Evolutionary conservation across 768 basidiomycete species (phyloP).

Genomic region (Xanthoconium stramineum): DNA sequence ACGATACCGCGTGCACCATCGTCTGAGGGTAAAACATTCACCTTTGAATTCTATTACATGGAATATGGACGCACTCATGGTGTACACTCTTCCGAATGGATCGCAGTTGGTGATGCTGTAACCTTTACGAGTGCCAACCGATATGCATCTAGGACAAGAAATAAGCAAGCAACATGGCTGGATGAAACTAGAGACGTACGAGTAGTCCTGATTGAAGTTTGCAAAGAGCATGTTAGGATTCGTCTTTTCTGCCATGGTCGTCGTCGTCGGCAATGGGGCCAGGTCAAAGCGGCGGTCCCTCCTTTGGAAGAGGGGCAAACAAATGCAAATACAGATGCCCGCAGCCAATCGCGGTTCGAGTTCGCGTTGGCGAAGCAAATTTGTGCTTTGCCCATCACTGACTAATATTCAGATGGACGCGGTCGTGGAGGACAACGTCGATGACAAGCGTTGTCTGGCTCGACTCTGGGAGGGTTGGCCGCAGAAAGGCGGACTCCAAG

Average conservation of each 20-base stretch:
- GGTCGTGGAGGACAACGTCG: neutral
- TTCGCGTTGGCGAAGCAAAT: neutral
- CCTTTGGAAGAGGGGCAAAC: constrained; percentile 18
- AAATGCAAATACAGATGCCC: constrained; percentile 8
- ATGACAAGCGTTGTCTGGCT: neutral
- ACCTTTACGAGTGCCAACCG: constrained; percentile 91
- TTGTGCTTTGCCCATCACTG: too few relatives aligned
- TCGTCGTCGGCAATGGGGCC: constrained; percentile 2
- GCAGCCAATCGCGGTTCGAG: neutral
- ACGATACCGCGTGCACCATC: constrained; percentile 95
- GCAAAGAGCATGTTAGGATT: constrained; percentile 71
- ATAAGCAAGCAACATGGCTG: neutral
- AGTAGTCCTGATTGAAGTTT: constrained; percentile 98
- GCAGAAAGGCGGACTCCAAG: too few relatives aligned
- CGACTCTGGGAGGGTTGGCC: too few relatives aligned
- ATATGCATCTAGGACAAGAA: constrained; percentile 62
- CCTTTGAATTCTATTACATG: neutral
- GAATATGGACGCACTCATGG: constrained; percentile 67
- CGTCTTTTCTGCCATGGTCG: constrained; percentile 36
- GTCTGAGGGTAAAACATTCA: constrained; percentile 42
- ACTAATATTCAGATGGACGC: neutral
- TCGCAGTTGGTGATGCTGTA: constrained; percentile 98
- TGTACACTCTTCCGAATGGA: constrained; percentile 94
- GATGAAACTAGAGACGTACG: constrained; percentile 44
- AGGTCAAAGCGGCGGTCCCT: neutral